A percentile compares a stretch with the other conserved stretches of the same genome.
Evolutionary conservation across 2,329 filamentous ascomycete genomes (phyloP).

Genomic region (Aspergillus sclerotialis): DNA sequence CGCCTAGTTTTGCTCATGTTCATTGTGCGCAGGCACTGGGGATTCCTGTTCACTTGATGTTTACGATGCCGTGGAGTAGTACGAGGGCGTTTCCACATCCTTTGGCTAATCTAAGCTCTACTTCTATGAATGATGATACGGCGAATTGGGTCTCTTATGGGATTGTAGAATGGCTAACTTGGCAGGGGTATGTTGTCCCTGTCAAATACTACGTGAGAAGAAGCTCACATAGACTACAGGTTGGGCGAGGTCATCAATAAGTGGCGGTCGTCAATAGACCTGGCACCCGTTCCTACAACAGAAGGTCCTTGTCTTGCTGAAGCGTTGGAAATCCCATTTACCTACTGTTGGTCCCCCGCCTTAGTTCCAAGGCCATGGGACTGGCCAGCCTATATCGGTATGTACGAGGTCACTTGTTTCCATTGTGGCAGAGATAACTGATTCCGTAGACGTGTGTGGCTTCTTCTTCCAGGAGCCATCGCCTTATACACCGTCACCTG

Average conservation of each 20-base stretch:
- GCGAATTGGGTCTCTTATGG: conserved; percentile 42
- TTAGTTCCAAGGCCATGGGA: conserved; percentile 35
- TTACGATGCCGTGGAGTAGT: conserved; percentile 46
- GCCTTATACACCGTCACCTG: conserved; percentile 32
- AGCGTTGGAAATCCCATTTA: conserved; percentile 34
- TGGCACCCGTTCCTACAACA: conserved; percentile 31
- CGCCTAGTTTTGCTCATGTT: conserved; percentile 66
- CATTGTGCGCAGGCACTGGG: conserved; percentile 73
- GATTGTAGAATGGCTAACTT: conserved; percentile 44
- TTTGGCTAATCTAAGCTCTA: conserved; percentile 39
- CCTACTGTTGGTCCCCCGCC: conserved; percentile 41
- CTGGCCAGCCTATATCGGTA: conserved; percentile 32
- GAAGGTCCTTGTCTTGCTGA: conserved; percentile 31
- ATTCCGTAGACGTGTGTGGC: conserved; percentile 32
- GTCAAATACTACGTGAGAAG: background rate
- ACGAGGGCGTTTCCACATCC: conserved; percentile 44
- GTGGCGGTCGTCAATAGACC: conserved; percentile 33
- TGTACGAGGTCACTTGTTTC: conserved; percentile 2
- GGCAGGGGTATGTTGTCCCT: conserved; percentile 37
- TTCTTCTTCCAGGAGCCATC: conserved; percentile 39
- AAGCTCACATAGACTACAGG: conserved; percentile 11
- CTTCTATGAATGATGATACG: conserved; percentile 24
- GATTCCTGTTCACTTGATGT: conserved; percentile 63
- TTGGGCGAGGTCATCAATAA: conserved; percentile 42
- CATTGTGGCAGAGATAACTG: background rate